These are phyloP conservation scores for Metschnikowia chrysomelidarum DNA, from an alignment of 805 yeast species.

Conservation along the genomic window DNA sequence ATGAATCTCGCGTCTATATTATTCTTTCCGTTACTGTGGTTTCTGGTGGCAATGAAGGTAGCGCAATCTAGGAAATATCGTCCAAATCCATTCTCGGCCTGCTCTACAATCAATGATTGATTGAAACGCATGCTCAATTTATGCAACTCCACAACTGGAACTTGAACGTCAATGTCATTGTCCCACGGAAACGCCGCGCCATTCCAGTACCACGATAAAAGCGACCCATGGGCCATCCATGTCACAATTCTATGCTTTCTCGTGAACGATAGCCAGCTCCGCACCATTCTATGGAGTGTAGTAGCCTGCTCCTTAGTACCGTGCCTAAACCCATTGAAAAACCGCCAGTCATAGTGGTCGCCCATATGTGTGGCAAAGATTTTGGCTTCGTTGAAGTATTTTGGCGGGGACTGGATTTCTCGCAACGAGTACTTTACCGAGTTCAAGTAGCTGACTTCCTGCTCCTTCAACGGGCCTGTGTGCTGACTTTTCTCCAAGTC, in stretches of 20 bases:
- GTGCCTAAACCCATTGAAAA: constrained; percentile 22
- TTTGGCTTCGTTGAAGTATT: constrained; percentile 45
- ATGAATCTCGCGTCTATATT: constrained; percentile 19
- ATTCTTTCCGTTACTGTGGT: constrained; percentile 9
- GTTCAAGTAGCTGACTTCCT: constrained; percentile 14
- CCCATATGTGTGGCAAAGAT: constrained; percentile 19
- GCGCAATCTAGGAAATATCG: constrained; percentile 20
- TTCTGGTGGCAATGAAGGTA: constrained; percentile 17
- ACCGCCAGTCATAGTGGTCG: constrained; percentile 31
- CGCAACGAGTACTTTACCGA: constrained; percentile 14
- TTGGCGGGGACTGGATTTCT: constrained; percentile 23
- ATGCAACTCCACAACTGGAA: constrained; percentile 27
- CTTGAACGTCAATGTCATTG: constrained; percentile 29
- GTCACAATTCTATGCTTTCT: constrained; percentile 26
- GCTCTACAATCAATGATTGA: constrained; percentile 26
- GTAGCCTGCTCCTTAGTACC: constrained; percentile 21
- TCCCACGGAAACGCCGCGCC: constrained; percentile 32
- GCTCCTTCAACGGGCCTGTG: constrained; percentile 6
- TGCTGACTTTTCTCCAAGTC: constrained; percentile 16
- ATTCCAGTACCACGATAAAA: constrained; percentile 32
- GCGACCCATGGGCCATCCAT: constrained; percentile 31
- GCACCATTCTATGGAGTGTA: constrained; percentile 22
- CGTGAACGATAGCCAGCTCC: constrained; percentile 28
- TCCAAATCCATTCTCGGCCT: constrained; percentile 31
- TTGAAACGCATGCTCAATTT: constrained; percentile 21